Base-by-base conservation (phyloP, 495 filamentous ascomycete genomes). In the Lophiostoma macrostomum region DNA sequence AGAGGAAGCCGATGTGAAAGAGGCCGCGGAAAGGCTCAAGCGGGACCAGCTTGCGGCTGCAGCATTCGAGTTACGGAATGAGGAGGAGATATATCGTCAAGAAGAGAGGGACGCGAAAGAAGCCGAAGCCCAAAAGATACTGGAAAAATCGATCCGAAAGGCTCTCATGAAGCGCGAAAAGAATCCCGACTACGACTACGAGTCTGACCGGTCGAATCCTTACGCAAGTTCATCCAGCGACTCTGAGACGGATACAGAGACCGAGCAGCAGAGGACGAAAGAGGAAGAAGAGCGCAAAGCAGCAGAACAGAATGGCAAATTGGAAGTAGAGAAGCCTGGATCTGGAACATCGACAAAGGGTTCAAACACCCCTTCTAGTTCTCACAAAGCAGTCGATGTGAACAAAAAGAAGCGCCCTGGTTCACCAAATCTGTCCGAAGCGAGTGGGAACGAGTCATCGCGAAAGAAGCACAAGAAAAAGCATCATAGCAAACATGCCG, bases 391-490 rank as follows among this genome's bases (percentile, higher is more conserved):
- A 5, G 19, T 56, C 71, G 56, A 61, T 43, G 41, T 50, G 27
- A 56, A 50, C 60, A 89, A 71, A 68, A 81, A 91, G 38, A 97
- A 96, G 71, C 83, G 93, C 14, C 74, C 85, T 18, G 91, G 91
- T 24, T 96, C 91, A 24, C 89, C 91, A 5, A 83, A 88, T 59
- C 76, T 83, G 16, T 96, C 93, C 11, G 85, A 96, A 63, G 85
- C 87, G 14, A 94, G 88, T 71, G 94, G 90, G 40, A 91, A 86
- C 54, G 93, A 98, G 64, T 86, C 86, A 1, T 79, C 82, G 19
- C 87, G 87, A 34, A 95, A 95, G 74, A 96, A 95, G 78, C 75
- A 79, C 31, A 95, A 93, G 72, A 88, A 83, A 65, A 81, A 80
- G 47, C 76, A 81, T 79, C 83, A 50, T n/a, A n/a, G n/a, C 71